Conservation (phyloP, 371 early-diverging fungal species). For the Sanchytrium tribonematis region DNA sequence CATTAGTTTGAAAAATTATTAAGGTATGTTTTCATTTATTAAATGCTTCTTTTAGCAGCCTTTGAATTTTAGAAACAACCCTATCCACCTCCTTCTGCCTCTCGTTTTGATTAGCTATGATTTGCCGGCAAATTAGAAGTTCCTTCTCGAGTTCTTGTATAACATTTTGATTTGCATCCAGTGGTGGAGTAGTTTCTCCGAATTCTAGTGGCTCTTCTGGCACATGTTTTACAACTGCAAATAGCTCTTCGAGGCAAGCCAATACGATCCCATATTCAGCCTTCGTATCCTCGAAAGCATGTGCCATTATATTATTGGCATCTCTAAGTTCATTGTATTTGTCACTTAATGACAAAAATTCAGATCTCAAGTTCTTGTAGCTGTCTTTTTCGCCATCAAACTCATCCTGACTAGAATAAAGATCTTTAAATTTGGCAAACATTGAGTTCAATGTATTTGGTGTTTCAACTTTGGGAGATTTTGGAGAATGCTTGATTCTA, state of each 20-base stretch:
- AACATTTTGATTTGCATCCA: not conserved
- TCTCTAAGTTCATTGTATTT: not conserved
- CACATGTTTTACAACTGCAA: not conserved
- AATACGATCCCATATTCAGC: not conserved
- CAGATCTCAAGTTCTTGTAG: not conserved
- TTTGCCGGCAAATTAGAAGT: not conserved
- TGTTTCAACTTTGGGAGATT: not conserved
- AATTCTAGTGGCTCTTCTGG: not conserved
- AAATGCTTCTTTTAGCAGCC: not conserved
- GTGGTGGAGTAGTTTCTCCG: too few relatives aligned
- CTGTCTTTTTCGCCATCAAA: not conserved
- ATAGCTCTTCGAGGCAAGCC: not conserved
- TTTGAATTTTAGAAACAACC: not conserved
- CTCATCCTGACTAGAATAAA: not conserved
- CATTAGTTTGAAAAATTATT: too few relatives aligned
- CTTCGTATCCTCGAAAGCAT: not conserved
- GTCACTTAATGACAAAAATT: not conserved
- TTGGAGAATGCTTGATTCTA: not conserved
- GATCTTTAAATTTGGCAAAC: not conserved
- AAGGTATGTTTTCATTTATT: not conserved
- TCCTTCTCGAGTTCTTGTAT: not conserved
- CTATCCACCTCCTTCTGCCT: not conserved
- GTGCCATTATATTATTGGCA: not conserved
- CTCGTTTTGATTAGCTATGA: not conserved
- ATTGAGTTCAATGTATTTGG: not conserved